A percentile compares a stretch with the other conserved stretches of the same genome.
These are phyloP conservation scores for Chaetomium fimeti DNA, from an alignment of 495 filamentous ascomycete genomes.

Conservation along the genomic window DNA sequence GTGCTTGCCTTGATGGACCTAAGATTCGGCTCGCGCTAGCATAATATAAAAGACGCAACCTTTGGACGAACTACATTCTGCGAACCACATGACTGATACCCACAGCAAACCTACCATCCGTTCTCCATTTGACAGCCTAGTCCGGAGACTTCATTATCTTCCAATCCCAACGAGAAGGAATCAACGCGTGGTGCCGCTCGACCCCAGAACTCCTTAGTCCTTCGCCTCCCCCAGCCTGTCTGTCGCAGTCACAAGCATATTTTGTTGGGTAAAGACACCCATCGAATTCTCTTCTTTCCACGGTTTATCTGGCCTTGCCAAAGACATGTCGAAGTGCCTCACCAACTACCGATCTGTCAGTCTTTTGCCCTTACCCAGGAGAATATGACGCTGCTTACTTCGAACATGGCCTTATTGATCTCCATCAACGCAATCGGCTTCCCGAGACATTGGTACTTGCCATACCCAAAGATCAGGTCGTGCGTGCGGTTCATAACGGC, in stretches of 20 bases:
- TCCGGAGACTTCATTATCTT: no score
- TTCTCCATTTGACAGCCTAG: no score
- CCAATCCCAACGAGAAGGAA: no score
- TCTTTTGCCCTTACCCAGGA: neutral
- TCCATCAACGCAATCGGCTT: slow-evolving; percentile 9
- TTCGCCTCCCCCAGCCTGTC: neutral
- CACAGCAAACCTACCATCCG: no score
- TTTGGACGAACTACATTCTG: no score
- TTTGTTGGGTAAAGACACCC: neutral
- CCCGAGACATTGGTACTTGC: slow-evolving; percentile 4
- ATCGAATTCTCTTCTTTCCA: neutral
- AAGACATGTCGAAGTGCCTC: slow-evolving; percentile 1
- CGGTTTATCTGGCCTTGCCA: slow-evolving; percentile 3
- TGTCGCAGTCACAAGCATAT: neutral
- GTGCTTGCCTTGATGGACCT: slow-evolving; percentile 34
- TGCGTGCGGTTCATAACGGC: neutral
- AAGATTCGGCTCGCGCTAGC: neutral
- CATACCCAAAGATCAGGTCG: slow-evolving; percentile 4
- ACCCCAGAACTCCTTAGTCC: neutral
- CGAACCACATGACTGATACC: no score
- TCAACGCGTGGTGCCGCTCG: no score
- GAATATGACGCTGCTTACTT: neutral
- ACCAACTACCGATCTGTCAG: neutral
- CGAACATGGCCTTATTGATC: neutral
- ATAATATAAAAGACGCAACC: neutral